Evolutionary conservation across 371 early-diverging fungal genomes (phyloP).

Genomic region (Basidiobolus meristosporus): DNA sequence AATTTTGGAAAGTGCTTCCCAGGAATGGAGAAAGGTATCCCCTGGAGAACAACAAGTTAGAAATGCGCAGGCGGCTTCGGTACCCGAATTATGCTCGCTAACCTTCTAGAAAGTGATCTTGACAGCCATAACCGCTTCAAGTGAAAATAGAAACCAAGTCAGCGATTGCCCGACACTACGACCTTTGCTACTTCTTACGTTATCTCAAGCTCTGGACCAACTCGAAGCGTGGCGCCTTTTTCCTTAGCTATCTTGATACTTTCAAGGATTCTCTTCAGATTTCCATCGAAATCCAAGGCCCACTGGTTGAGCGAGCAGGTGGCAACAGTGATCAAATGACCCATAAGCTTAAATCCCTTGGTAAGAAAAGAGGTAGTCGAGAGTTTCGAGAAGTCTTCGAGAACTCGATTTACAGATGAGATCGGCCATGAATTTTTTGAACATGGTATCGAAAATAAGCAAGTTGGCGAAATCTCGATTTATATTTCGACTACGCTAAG

Average conservation of each 20-base stretch:
- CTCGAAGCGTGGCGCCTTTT: conserved; percentile 61
- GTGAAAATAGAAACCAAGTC: neutral
- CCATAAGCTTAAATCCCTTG: conserved; percentile 10
- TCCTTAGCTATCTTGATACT: conserved; percentile 71
- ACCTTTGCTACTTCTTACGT: conserved; percentile 21
- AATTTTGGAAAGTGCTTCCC: conserved; percentile 74
- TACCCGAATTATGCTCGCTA: neutral
- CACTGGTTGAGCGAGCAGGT: conserved; percentile 88
- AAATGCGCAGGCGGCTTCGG: neutral
- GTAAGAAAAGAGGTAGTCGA: too few relatives aligned
- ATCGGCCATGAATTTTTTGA: too few relatives aligned
- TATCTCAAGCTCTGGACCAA: conserved; percentile 94
- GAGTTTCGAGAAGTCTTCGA: too few relatives aligned
- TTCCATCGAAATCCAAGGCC: conserved; percentile 92
- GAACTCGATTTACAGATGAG: too few relatives aligned
- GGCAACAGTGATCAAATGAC: conserved; percentile 42
- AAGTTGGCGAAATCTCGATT: too few relatives aligned
- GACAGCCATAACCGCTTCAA: conserved; percentile 84
- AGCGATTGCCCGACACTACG: neutral
- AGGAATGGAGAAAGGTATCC: conserved; percentile 85
- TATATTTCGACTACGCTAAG: too few relatives aligned
- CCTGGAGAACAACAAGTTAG: conserved; percentile 13
- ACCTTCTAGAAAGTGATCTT: conserved; percentile 92
- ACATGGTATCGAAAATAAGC: too few relatives aligned
- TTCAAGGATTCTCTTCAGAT: conserved; percentile 64